Base-by-base conservation (phyloP, 352 stramenopile genomes). In the Phytophthora citrophthora region DNA sequence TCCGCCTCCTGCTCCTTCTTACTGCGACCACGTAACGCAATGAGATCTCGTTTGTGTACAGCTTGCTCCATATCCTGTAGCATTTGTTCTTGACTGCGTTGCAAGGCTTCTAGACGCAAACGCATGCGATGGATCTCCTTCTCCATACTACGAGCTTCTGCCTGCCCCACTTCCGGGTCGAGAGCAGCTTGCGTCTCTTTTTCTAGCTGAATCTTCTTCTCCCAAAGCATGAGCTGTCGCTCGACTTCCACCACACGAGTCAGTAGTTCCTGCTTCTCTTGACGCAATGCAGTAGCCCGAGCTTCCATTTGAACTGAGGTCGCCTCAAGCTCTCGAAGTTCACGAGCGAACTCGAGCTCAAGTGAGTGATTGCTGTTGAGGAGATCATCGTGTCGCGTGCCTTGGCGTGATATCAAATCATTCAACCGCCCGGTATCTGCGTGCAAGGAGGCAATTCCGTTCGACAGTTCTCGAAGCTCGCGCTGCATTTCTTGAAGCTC, bases 131-230 rank as follows among this genome's bases (percentile, higher is more conserved):
- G 91, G 44, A 98, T 98, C 75, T 98, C 95, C 52, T 96, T 96
- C 68, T 98, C 90, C 94, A 99, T 98, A 39, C 76, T 87, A 29
- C 87, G 83, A 13, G 91, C 90, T 65, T 98, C 95, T 2, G 84
- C 82, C 47, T 97, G 89, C 26, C 95, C 94, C 38, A 97, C 90
- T 39, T 94, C 90, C 7, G 94, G 95, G 64, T 98, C 93, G 12
- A 99, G 70, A 9, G 94, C 91, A 16, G 87, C 91, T 67, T 98
- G 92, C 0, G 96, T 98, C 72, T 98, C 95, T 55, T 98, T 97
- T 68, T 99, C 96, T 1, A 98, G 70, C 70, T 98, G 86, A 63
- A 98, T 98, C 72, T 99, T 98, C 77, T 98, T 98, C 69, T 98
- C 94, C 95, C 93, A 98, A 5, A 98, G 71, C 81, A 97, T 91